Percentiles rank a stretch among this genome's conserved stretches.
phyloP scores from a whole-genome alignment of 176 grass and related monocot genomes.

The Triticum monococcum region DNA sequence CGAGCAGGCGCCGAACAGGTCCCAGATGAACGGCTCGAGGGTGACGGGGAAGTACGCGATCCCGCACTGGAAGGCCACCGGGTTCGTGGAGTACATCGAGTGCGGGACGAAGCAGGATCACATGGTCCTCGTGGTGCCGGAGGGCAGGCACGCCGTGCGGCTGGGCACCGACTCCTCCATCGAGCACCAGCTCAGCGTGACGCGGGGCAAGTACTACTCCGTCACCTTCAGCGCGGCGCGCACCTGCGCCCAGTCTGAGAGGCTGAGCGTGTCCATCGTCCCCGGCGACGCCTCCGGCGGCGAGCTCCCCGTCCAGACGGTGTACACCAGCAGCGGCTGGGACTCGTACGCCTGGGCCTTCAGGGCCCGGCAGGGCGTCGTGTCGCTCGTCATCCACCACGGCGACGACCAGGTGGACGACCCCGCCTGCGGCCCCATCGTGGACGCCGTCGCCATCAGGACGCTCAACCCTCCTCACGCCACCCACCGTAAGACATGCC shows the following conservation, averaged over 20 bases:
- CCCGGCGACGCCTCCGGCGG: conserved; percentile 22
- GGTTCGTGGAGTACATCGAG: conserved; percentile 48
- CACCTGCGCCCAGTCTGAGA: conserved; percentile 44
- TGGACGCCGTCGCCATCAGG: conserved; percentile 35
- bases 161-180: conserved; percentile 42
- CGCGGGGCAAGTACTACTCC: conserved; percentile 28
- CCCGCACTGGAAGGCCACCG: conserved; percentile 31
- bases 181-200: conserved; percentile 26
- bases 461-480: conserved; percentile 11
- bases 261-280: conserved; percentile 33
- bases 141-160: conserved; percentile 41
- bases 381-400: conserved; percentile 39
- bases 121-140: conserved; percentile 37
- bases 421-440: conserved; percentile 40
- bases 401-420: conserved; percentile 31
- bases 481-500: background rate
- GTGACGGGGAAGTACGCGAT: conserved; percentile 17
- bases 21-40: conserved; percentile 19
- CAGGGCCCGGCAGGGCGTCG: background rate
- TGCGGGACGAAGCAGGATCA: conserved; percentile 14
- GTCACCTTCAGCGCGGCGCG: conserved; percentile 51
- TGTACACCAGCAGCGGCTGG: conserved; percentile 46
- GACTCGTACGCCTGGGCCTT: conserved; percentile 52
- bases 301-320: conserved; percentile 38
- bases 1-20: conserved; percentile 24